Percentiles rank a stretch among this genome's conserved stretches.
Conservation (phyloP, 2,329 filamentous ascomycete species). For the Colletotrichum magnum region DNA sequence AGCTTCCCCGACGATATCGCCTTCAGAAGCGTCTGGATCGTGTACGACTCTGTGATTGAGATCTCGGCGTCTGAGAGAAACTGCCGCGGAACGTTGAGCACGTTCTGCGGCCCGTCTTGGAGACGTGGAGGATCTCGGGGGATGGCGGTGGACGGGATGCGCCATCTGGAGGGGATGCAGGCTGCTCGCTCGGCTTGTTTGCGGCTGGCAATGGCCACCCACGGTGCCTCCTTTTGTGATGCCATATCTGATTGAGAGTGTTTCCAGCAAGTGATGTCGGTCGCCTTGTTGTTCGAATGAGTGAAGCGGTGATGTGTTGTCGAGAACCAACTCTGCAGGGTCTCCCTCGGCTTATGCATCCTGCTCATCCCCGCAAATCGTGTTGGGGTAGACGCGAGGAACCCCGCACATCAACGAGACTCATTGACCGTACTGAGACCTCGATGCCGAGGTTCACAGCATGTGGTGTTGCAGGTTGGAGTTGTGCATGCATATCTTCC, state of each 20-base stretch:
- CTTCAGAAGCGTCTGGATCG: constrained; percentile 5
- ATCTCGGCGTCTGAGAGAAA: constrained; percentile 23
- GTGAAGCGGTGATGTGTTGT: too few relatives aligned
- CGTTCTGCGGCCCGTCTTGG: constrained; percentile 24
- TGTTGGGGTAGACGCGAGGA: too few relatives aligned
- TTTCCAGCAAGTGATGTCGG: too few relatives aligned
- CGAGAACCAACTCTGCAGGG: too few relatives aligned
- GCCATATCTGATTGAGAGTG: constrained; percentile 3
- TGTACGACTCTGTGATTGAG: constrained; percentile 25
- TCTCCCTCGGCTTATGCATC: too few relatives aligned
- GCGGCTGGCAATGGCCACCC: constrained; percentile 23
- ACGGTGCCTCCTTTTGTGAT: constrained; percentile 15
- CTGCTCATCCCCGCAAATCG: too few relatives aligned
- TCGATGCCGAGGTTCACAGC: too few relatives aligned
- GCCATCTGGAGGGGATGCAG: constrained; percentile 31
- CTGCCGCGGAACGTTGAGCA: constrained; percentile 17
- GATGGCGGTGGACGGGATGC: constrained; percentile 1
- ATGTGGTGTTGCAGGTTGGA: too few relatives aligned
- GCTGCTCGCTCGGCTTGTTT: constrained; percentile 29
- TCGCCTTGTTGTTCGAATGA: too few relatives aligned
- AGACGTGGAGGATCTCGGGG: constrained; percentile 21
- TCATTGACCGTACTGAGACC: too few relatives aligned
- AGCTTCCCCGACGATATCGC: constrained; percentile 6
- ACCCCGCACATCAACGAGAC: too few relatives aligned
- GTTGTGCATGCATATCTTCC: too few relatives aligned